Base-by-base conservation (phyloP, 768 basidiomycete genomes). In the Mycena capillaripes region DNA sequence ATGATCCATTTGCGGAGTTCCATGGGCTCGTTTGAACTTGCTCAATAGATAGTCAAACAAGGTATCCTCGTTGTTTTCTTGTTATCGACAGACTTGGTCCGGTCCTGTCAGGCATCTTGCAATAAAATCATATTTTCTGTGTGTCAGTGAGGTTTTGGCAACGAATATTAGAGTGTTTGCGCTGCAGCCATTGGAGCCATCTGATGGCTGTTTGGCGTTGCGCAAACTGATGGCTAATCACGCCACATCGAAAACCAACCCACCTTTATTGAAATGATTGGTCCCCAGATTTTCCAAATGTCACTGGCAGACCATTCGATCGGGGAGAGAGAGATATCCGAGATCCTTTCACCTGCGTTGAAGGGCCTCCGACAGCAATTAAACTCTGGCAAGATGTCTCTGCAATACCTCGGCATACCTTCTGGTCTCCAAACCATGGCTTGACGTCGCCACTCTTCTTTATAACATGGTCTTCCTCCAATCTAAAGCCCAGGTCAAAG, bases 401-500 rank as follows among this genome's bases (percentile, higher is more conserved):
- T 50, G 38, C 70, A 1, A 62, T 17, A 76, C 66, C 5, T 78
- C 77, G 0, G 75, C 66, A 7, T 66, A 65, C 36, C 75, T 80
- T 19, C 58, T 76, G 27, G 76, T 78, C 1, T 77, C 71, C 57
- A 80, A 79, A 52, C 53, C 69, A 23, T 80, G 79, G 79, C 76
- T 78, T 25, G 76, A 21, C 53, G 53, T 34, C 53, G 53, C 32
- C 8, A 32, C 34, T 9, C 53, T n/a, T n/a, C n/a, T n/a, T n/a
- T n/a, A n/a, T n/a, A n/a, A n/a, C n/a, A n/a, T n/a, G n/a, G n/a
- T 79, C 19, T 52, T 79, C 14, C 58, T 79, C 4, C 78, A 76
- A 16, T 79, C 78, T 7, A 76, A 70, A n/a, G 76, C 77, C 14
- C 77, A 79, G 21, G 77, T 78, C 2, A 73, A 78, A 30, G 78